phyloP scores from a whole-genome alignment of 2,329 filamentous ascomycete genomes.

The Exophiala aquamarina region DNA sequence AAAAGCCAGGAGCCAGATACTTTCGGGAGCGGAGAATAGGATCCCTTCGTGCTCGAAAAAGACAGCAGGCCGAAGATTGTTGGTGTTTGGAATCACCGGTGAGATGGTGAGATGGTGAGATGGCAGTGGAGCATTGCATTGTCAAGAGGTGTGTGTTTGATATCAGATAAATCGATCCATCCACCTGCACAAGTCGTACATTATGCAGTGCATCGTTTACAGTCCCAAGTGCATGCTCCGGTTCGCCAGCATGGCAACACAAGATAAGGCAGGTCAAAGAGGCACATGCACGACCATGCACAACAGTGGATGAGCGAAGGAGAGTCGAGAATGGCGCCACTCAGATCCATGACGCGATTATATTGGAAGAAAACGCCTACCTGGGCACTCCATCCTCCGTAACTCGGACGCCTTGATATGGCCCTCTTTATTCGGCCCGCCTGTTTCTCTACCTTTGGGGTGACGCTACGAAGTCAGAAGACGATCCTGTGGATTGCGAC shows the following conservation, averaged over 20 bases:
- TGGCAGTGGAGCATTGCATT: no score
- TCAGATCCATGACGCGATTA: slow-evolving; percentile 22
- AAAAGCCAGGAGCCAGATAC: no score
- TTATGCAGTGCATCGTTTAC: not conserved
- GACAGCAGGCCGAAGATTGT: no score
- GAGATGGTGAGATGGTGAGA: not conserved
- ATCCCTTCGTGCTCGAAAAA: no score
- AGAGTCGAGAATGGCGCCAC: slow-evolving; percentile 18
- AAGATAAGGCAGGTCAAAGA: slow-evolving; percentile 21
- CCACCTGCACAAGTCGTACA: no score
- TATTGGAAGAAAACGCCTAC: slow-evolving; percentile 12
- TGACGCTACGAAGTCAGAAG: not conserved
- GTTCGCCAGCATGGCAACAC: not conserved
- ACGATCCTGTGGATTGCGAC: not conserved
- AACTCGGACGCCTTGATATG: not conserved
- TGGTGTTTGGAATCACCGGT: no score
- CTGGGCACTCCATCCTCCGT: no score
- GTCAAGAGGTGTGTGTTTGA: no score
- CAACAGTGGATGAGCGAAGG: slow-evolving; percentile 5
- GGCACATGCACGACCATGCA: not conserved
- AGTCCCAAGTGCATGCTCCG: not conserved
- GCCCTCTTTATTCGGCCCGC: not conserved
- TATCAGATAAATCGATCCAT: no score
- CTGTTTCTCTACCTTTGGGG: not conserved
- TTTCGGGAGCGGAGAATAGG: no score